Evolutionary conservation across 2,329 filamentous ascomycete genomes (phyloP).

Genomic region (Aspergillus viridinutans): DNA sequence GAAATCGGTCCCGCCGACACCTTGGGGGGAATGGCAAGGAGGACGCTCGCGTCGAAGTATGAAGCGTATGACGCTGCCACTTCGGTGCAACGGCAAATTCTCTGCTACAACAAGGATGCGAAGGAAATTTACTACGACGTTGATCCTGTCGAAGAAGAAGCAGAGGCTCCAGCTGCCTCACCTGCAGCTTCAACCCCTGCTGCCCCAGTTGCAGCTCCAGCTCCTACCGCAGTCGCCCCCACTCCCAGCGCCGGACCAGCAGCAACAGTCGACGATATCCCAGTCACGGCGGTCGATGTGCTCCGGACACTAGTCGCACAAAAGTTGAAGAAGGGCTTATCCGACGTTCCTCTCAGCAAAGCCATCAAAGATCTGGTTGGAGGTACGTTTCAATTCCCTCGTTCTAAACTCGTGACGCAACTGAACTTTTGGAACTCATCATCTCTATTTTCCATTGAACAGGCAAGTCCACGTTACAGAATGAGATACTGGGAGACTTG

Average conservation of each 20-base stretch:
- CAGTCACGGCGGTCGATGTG: slow-evolving; percentile 84
- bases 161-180: slow-evolving; percentile 49
- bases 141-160: slow-evolving; percentile 88
- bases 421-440: slow-evolving; percentile 5
- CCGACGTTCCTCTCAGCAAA: slow-evolving; percentile 88
- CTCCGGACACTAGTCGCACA: slow-evolving; percentile 86
- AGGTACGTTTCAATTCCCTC: slow-evolving; percentile 56
- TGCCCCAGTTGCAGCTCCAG: slow-evolving; percentile 49
- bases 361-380: slow-evolving; percentile 98
- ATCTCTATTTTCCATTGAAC: slow-evolving; percentile 3
- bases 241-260: slow-evolving; percentile 76
- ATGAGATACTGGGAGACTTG: slow-evolving; percentile 95
- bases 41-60: slow-evolving; percentile 93
- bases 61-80: slow-evolving; percentile 97
- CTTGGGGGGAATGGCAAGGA: slow-evolving; percentile 93
- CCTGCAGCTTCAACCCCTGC: slow-evolving; percentile 39
- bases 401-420: not conserved
- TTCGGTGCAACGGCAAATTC: slow-evolving; percentile 91
- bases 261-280: slow-evolving; percentile 77
- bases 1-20: slow-evolving; percentile 97
- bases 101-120: slow-evolving; percentile 99
- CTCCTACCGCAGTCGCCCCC: slow-evolving; percentile 54
- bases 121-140: slow-evolving; percentile 99
- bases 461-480: slow-evolving; percentile 98
- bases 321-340: slow-evolving; percentile 91